Base-by-base conservation (phyloP, 345 rosid genomes). In the Eucalyptus sp. region DNA sequence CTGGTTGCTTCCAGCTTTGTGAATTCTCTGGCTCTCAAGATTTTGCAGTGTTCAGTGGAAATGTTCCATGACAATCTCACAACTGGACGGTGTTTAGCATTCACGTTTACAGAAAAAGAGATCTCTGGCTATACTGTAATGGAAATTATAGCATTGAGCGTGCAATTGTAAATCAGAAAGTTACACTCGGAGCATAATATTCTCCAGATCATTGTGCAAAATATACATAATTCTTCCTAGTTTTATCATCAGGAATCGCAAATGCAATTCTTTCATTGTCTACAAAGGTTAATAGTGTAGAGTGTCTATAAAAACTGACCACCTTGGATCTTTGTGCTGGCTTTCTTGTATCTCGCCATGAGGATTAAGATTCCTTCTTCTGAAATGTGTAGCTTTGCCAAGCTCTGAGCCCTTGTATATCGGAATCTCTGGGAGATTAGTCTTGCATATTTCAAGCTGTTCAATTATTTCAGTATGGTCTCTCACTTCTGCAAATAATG, bases 1-100 rank as follows among this genome's bases (percentile, higher is more conserved):
- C 62, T 97, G 99, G 99, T 80, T 95, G 89, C 94, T 97, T 43
- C 96, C 97, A 4, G 94, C 97, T 41, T 93, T 95, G 90, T 97
- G 92, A 94, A 89, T 22, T 33, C 46, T 37, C 24, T 18, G 83
- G 83, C 27, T 20, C 83, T 76, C 83, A 18, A 76, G 83, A 76
- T 76, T 71, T 76, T 76, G 83, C 83, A 37, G 83, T 18, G 83
- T 37, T 76, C 83, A 37, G 27, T 37, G 83, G 48, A 76, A 20
- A 76, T 76, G 83, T 76, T 20, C 48, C 8, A 27, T 76, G 83
- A 76, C 83, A 76, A 37, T 37, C 48, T 9, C 83, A 37, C 46
- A 20, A 76, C 48, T 76, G 83, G 27, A 76, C 24, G 9, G 83
- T 37, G 83, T 76, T 76, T 37, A 20, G 83, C 48, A 37, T 76